Evolutionary conservation across 164 flowering plant species (phyloP).

Genomic region (Liriodendron chinense): DNA sequence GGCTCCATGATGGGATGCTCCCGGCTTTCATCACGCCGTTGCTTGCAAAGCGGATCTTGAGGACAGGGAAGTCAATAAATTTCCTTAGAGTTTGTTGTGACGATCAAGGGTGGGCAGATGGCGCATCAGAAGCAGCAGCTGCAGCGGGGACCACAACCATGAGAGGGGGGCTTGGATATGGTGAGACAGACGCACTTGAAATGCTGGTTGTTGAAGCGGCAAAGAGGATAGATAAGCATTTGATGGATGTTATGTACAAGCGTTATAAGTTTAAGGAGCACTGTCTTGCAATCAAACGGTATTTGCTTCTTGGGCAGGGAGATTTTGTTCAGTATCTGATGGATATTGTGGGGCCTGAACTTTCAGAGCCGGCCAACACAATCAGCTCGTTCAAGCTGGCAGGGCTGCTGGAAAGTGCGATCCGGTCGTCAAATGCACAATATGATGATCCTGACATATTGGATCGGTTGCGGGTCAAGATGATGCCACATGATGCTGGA

Average conservation of each 20-base stretch:
- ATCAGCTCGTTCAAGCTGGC: conserved; percentile 92
- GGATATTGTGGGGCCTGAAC: conserved; percentile 95
- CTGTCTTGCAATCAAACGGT: conserved; percentile 94
- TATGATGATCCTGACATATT: conserved; percentile 90
- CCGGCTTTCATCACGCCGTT: conserved; percentile 84
- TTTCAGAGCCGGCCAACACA: conserved; percentile 94
- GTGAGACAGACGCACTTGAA: conserved; percentile 96
- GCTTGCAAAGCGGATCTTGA: conserved; percentile 80
- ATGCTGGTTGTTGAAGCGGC: conserved; percentile 86
- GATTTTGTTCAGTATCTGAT: conserved; percentile 98
- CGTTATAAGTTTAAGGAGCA: conserved; percentile 88
- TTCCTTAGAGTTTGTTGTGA: conserved; percentile 97
- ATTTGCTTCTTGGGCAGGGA: conserved; percentile 95
- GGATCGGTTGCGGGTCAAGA: conserved; percentile 90
- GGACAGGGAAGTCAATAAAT: conserved; percentile 98
- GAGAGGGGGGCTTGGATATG: conserved; percentile 93
- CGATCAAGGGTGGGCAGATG: conserved; percentile 93
- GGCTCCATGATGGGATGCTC: conserved; percentile 81
- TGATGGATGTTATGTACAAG: conserved; percentile 80
- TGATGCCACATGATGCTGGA: conserved; percentile 93
- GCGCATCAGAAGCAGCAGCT: conserved; percentile 84
- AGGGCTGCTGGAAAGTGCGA: conserved; percentile 88
- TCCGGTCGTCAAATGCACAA: conserved; percentile 95
- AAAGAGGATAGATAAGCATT: conserved; percentile 87
- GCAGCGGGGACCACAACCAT: conserved; percentile 83